Evolutionary conservation across 345 rosid species (phyloP), one percentile per base, ranked within the genome.

Genomic region (Eucalyptus sp.): DNA sequence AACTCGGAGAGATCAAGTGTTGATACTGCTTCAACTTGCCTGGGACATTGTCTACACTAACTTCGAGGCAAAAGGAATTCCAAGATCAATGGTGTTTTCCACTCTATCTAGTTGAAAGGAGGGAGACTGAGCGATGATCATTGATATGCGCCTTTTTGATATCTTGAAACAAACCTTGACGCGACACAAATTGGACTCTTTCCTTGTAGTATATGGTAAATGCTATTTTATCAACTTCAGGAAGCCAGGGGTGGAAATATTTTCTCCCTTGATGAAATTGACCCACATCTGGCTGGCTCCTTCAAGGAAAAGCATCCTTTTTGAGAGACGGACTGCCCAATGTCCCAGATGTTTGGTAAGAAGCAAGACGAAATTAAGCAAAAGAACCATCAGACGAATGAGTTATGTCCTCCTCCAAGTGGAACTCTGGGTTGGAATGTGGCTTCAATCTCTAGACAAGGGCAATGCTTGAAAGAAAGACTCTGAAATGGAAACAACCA

Each of bases 351-450:
- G 84, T 3, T 41, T 20, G 83, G 48, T 10, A n/a, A 48, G 18
- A 76, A 43, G 52, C 9, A 15, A n/a, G 58, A 49, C 18, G 13
- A 88, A 76, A 48, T 52, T 50, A 27, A 29, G 62, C 84, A 51
- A 66, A 64, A 18, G 87, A 58, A 87, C 66, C 87, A 37, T 86
- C 92, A 96, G 13, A 95, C 43, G 93, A 95, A 97, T 84, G 97
- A 95, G 89, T 92, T 92, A 86, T 91, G 80, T 86, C 99, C 98
- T 87, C 99, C 98, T 27, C 98, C 98, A 14, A 96, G 98, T 48
- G 97, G 98, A 88, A 95, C 95, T 91, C 94, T 94, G 64, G 99
- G 98, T 90, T 93, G 93, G 93, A 95, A 96, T 88, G 87, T 92
- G 80, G 93, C 93, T 64, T 94, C 93, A 22, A 91, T 95, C 50